phyloP scores from a whole-genome alignment of 768 basidiomycete genomes.

The Strobilomyces echinocephalus region DNA sequence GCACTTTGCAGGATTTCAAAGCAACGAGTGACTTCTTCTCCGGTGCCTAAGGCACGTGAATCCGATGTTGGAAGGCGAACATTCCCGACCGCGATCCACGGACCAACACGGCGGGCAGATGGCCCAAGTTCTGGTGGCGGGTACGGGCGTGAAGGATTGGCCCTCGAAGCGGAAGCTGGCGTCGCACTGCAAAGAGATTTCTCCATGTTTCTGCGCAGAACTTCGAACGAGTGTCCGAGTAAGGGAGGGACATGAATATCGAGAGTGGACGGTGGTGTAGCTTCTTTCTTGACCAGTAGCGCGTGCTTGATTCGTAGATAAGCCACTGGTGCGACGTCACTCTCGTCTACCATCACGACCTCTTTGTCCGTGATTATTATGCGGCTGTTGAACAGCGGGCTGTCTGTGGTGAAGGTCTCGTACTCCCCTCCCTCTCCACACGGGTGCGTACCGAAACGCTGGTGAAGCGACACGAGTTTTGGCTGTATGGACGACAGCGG shows the following conservation, averaged over 20 bases:
- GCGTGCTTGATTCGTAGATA: slow-evolving; percentile 79
- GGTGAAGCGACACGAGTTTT: slow-evolving; percentile 68
- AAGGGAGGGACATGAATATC: slow-evolving; percentile 44
- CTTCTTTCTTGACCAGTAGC: slow-evolving; percentile 51
- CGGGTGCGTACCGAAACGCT: slow-evolving; percentile 81
- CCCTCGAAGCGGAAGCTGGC: not conserved
- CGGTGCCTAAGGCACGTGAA: slow-evolving; percentile 53
- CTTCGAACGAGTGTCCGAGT: slow-evolving; percentile 35
- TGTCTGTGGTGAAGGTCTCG: slow-evolving; percentile 88
- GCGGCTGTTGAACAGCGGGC: slow-evolving; percentile 77
- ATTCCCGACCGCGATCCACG: slow-evolving; percentile 72
- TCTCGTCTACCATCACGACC: slow-evolving; percentile 73
- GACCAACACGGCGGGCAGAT: slow-evolving; percentile 33
- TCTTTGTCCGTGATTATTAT: slow-evolving; percentile 68
- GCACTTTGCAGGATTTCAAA: slow-evolving; percentile 63
- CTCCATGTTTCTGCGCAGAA: slow-evolving; percentile 7
- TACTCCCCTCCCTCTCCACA: slow-evolving; percentile 99
- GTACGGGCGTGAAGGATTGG: not conserved
- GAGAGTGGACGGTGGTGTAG: not conserved
- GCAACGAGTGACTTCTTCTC: slow-evolving; percentile 67
- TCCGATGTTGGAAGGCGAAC: slow-evolving; percentile 31
- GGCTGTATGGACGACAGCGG: slow-evolving; percentile 69
- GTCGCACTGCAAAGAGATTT: slow-evolving; percentile 5
- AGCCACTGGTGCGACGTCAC: slow-evolving; percentile 85
- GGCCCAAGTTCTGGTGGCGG: slow-evolving; percentile 4